Evolutionary conservation across 768 basidiomycete species (phyloP), one percentile per base, ranked within the genome.

Genomic region (Suillus hirtellus): DNA sequence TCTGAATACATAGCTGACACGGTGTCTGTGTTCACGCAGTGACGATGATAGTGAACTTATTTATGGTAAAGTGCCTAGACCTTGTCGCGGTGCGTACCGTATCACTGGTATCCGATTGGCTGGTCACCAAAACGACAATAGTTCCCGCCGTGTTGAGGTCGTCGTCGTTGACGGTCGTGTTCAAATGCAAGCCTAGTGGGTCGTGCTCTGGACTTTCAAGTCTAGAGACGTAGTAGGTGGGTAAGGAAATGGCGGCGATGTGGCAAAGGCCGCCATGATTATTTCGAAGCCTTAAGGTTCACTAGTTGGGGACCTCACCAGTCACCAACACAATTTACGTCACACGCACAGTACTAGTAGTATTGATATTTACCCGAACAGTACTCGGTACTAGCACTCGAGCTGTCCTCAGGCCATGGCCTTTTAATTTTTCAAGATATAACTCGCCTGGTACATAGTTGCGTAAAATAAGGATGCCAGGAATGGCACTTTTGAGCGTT

Each of bases 271-370:
- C 31, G 19, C 10, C 50, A 53, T 53, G 35, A 10, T 37, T 17
- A 31, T 31, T 52, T 53, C 31, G 2, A 24, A 24, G 24, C 24
- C 24, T 24, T 34, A 34, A 31, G 19, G 2, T 19, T 17, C 27
- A 50, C 15, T 9, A 17, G 15, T 31, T 35, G 60, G 24, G 60
- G 60, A 61, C 60, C 60, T 56, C 60, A 56, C 47, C 60, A 53
- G 60, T 61, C 46, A 61, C 15, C 19, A 6, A n/a, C 5, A 53
- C 34, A 7, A 34, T 38, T 56, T 56, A 56, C 21, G 55, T 38
- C 37, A 56, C 21, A 56, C 14, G 3, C 35, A 54, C 5, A 24
- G 46, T 24, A 6, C 31, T 31, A 31, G 31, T 31, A 31, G 31
- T 31, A 31, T 31, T 31, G 31, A 31, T 31, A 8, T 27, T 15